These are phyloP conservation scores for Penicillium maclennaniae DNA, from an alignment of 495 filamentous ascomycete species.

Conservation along the genomic window DNA sequence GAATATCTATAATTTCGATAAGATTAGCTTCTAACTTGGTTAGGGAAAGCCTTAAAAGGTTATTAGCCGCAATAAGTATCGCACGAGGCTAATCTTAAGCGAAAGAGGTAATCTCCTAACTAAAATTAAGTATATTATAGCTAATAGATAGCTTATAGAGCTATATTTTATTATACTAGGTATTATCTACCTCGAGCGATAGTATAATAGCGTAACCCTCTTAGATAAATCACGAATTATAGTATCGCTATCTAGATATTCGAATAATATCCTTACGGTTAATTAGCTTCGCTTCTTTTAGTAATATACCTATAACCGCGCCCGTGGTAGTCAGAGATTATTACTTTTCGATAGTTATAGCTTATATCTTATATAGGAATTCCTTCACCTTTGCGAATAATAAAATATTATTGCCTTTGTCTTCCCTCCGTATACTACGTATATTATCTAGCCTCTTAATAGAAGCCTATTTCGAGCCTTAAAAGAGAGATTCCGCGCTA, in stretches of 20 bases:
- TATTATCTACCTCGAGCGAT: background rate
- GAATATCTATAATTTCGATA: too few species aligned
- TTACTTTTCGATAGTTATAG: background rate
- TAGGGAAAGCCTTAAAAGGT: too few species aligned
- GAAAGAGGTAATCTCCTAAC: too few species aligned
- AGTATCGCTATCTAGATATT: background rate
- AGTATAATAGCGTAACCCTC: background rate
- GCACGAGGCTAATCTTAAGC: too few species aligned
- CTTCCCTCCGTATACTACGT: background rate
- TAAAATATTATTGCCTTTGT: background rate
- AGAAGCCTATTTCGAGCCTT: too few species aligned
- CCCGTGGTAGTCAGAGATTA: background rate
- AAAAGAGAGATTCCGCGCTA: too few species aligned
- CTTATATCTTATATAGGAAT: background rate
- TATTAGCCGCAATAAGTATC: too few species aligned
- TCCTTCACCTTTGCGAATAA: background rate
- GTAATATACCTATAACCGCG: too few species aligned
- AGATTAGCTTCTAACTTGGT: too few species aligned
- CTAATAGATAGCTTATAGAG: too few species aligned
- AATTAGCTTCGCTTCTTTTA: too few species aligned
- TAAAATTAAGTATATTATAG: background rate
- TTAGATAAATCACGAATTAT: background rate
- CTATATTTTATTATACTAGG: background rate
- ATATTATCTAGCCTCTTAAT: background rate
- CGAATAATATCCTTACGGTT: background rate